Base-by-base conservation (phyloP, 2,329 filamentous ascomycete species). In the Diaporthe eres region DNA sequence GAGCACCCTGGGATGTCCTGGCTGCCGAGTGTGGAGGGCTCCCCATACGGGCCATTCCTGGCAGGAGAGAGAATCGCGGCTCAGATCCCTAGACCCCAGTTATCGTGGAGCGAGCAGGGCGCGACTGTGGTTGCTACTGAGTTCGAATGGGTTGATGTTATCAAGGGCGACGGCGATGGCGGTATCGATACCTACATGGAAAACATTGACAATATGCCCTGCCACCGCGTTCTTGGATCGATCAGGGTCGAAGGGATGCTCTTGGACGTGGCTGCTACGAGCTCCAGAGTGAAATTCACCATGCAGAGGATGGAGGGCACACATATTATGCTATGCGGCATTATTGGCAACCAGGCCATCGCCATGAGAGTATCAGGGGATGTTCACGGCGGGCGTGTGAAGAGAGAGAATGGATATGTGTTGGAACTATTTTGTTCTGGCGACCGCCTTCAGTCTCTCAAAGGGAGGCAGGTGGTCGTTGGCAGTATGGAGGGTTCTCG, bases 141-240 rank as follows among this genome's bases (percentile, higher is more conserved):
- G 28, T 67, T 67, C 12, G 25, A 34, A n/a, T 67, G 61, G 61
- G 42, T 67, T 9, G 42, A 67, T 49, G 61, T 49, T 28, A 12
- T 31, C 25, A 47, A 34, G 10, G 15, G 15, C 17, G 19, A 47
- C 7, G 13, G 13, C 5, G 39, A 47, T 5, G 60, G 39, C 17
- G 25, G 17, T 1, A 65, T 65, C 17, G 9, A 65, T 28, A 47
- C 17, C 4, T 44, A 22, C 4, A 22, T 44, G 15, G 39, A 65
- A 10, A 65, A 65, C 8, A 22, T 65, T 7, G 31, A 65, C 39
- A 47, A 65, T 2, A 65, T 65, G 25, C 39, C 60, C 47, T 65
- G 39, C 17, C 39, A 65, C 9, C 25, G 60, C 25, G 42, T n/a
- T 31, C 39, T 47, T 9, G 60, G 60, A 13, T 12, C 39, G 9